Evolutionary conservation across 1,284 basidiomycete genomes (phyloP), one percentile per base, ranked within the genome.

Genomic region (Apiotrichum veenhuisii): DNA sequence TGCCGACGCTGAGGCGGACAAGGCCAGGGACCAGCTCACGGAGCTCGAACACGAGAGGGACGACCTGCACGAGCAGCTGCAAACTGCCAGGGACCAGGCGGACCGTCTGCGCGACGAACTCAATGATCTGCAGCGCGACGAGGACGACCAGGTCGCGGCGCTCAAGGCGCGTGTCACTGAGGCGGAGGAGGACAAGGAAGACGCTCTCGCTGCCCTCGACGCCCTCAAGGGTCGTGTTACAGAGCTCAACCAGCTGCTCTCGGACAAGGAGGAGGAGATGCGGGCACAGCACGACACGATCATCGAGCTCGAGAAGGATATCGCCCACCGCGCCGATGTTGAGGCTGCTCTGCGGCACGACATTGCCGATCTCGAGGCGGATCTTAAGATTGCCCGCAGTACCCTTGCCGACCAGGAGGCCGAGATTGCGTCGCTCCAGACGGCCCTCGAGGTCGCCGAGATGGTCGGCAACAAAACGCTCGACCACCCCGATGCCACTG

Each of bases 151-250:
- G 23, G 43, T 48, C n/a, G 57, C 41, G 18, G 3, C 23, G 3
- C 38, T 50, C 49, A 40, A 40, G n/a, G 18, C 15, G 10, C 46
- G 59, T 17, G 11, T 64, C 15, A 49, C 52, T 26, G 42, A 45
- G 7, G n/a, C 57, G 36, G 57, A 57, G 11, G 43, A 18, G 5
- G 60, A 61, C 37, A 44, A 65, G 23, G 36, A 54, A 34, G 30
- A 40, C 30, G 52, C 53, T 44, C 56, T 58, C 43, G 48, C 63
- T 43, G 34, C 48, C 20, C 46, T 50, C 18, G n/a, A 41, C 38
- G 9, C 38, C 2, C 4, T 15, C 15, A 18, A 11, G 4, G 38
- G 18, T 5, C 34, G 37, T 12, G 7, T 50, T 18, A 14, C 37
- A 18, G 38, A 41, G 10, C 25, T 50, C 3, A 12, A 50, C n/a